A percentile compares a stretch with the other conserved stretches of the same genome.
Evolutionary conservation across 2,329 filamentous ascomycete genomes (phyloP).

Genomic region (Colletotrichum liaoningense): DNA sequence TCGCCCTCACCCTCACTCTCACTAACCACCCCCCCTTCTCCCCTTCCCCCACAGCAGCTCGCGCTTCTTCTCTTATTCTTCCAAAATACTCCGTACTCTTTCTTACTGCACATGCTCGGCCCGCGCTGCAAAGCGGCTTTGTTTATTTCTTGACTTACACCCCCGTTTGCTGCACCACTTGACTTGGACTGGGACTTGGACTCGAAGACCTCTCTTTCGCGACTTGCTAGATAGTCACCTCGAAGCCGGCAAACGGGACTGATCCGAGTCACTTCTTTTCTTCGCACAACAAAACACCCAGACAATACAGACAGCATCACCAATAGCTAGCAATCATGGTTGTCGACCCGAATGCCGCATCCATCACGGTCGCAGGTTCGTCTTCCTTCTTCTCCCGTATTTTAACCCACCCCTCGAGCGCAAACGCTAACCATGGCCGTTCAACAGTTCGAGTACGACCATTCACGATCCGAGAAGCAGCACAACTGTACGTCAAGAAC

Average conservation of each 20-base stretch:
- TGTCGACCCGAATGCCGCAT: conserved; percentile 63
- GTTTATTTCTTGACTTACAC: conserved; percentile 35
- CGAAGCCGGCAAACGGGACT: conserved; percentile 11
- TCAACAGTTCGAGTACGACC: conserved; percentile 74
- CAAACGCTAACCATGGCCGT: not conserved
- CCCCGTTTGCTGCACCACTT: not conserved
- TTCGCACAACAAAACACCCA: not conserved
- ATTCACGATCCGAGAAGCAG: conserved; percentile 91
- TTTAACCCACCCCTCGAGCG: not conserved
- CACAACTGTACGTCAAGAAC: conserved; percentile 74
- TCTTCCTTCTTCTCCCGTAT: not conserved
- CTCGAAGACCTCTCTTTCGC: not conserved
- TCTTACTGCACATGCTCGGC: conserved; percentile 24
- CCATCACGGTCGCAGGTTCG: conserved; percentile 69
- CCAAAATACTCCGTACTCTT: not conserved
- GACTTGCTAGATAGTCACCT: conserved; percentile 16
- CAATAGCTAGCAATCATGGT: conserved; percentile 28
- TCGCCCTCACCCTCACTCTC: not conserved
- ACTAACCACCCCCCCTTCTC: not conserved
- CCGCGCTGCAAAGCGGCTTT: conserved; percentile 34
- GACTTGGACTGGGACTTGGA: not conserved
- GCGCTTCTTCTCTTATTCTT: not conserved
- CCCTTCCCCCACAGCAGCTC: conserved; percentile 13
- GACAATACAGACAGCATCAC: not conserved
- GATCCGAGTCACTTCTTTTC: not conserved